These are phyloP conservation scores for Xylaria sp. DNA, from an alignment of 495 filamentous ascomycete genomes.

Conservation along the genomic window DNA sequence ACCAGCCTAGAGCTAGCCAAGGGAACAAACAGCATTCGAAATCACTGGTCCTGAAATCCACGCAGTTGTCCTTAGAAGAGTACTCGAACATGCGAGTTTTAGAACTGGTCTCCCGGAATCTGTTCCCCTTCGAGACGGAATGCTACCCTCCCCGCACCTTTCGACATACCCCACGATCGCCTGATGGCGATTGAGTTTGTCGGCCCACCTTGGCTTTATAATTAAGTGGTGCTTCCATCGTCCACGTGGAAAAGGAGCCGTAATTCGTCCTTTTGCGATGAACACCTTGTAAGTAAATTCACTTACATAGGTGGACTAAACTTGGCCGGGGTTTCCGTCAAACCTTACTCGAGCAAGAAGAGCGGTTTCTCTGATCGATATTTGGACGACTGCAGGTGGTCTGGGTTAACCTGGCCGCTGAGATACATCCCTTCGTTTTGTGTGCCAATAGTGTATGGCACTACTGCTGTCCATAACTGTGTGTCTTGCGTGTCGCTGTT, in stretches of 20 bases:
- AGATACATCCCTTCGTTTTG: background rate
- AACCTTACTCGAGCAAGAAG: background rate
- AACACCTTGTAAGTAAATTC: background rate
- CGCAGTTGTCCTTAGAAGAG: background rate
- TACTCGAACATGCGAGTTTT: background rate
- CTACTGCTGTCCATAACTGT: background rate
- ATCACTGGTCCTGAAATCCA: background rate
- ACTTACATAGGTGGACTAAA: background rate
- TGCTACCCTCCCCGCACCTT: slow-evolving; percentile 22
- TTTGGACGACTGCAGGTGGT: background rate
- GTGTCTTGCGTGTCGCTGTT: background rate
- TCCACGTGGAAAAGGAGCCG: slow-evolving; percentile 9
- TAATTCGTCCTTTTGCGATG: background rate
- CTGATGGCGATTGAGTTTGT: background rate
- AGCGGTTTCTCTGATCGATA: background rate
- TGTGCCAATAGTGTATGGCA: background rate
- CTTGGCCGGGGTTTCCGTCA: background rate
- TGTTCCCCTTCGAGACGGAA: background rate
- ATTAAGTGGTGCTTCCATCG: background rate
- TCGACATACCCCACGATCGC: slow-evolving; percentile 19
- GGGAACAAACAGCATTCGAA: background rate
- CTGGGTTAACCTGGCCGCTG: background rate
- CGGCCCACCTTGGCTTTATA: slow-evolving; percentile 6
- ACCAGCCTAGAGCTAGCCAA: background rate
- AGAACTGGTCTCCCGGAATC: background rate